Evolutionary conservation across 1,139 yeast genomes (phyloP).

Genomic region (Magnusiomyces suaveolens): DNA sequence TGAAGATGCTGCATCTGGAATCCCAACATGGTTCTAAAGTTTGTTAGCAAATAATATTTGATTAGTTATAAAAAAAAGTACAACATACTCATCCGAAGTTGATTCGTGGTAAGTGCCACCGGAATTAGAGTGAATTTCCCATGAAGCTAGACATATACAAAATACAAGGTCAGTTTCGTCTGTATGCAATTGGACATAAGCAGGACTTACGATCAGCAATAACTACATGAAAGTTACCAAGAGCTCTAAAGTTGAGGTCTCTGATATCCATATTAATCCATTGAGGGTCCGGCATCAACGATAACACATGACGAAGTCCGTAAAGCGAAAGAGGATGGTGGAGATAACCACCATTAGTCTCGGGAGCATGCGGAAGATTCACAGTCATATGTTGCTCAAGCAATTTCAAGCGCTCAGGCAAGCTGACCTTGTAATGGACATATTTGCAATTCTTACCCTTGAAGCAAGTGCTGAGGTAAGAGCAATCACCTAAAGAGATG

Average conservation of each 20-base stretch:
- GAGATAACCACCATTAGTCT: not conserved
- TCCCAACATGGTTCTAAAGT: conserved; percentile 44
- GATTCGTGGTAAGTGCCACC: conserved; percentile 33
- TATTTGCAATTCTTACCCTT: conserved; percentile 73
- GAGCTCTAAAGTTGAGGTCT: conserved; percentile 50
- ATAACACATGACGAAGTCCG: not conserved
- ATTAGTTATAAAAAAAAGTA: not conserved
- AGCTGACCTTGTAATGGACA: conserved; percentile 56
- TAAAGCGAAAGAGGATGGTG: not conserved
- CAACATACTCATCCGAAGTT: conserved; percentile 25
- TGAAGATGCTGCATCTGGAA: conserved; percentile 63
- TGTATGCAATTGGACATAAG: not conserved
- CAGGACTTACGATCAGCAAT: conserved; percentile 55
- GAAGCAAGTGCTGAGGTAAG: conserved; percentile 88
- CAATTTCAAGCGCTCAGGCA: conserved; percentile 18
- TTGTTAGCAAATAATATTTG: not conserved
- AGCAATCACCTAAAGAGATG: conserved; percentile 72
- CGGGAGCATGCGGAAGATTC: not conserved
- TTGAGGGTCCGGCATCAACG: conserved; percentile 47
- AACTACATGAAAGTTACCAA: conserved; percentile 81
- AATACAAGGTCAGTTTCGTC: not conserved
- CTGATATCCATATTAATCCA: conserved; percentile 84
- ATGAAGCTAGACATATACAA: conserved; percentile 25
- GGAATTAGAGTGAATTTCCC: conserved; percentile 33
- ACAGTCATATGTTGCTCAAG: not conserved